Base-by-base conservation (phyloP, 1,284 basidiomycete species). In the Lentinula novae-zelandiae region DNA sequence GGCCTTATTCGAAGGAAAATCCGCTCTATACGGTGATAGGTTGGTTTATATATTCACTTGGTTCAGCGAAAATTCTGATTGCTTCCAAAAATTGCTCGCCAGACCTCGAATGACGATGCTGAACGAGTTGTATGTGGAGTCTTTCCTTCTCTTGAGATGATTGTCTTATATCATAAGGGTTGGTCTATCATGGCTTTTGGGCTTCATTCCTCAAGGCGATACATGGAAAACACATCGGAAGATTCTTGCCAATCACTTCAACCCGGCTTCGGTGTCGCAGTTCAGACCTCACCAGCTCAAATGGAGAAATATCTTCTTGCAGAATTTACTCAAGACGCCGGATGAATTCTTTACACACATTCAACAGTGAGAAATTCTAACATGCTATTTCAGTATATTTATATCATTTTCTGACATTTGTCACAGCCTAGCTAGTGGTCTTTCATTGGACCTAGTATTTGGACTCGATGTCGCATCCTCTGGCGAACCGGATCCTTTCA, bases 131-230 rank as follows among this genome's bases (percentile, higher is more conserved):
- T 67, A 65, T 51, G 56, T 46, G 17, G 38, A 39, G 6, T 38
- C 36, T 10, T 34, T 34, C 13, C n/a, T 22, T 10, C 2, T 22
- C 17, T 20, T 8, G 7, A 44, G 13, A 22, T 39, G 13, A 8
- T 27, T 5, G 8, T 42, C 3, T 20, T 46, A 9, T 46, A 8
- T 22, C n/a, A 38, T 1, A 46, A 78, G 77, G 9, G 71, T 78
- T 65, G 76, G 75, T 0, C 73, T 74, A 63, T 68, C 72, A 17
- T 78, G 73, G 74, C 73, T 72, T 51, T 72, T 78, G 40, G 73
- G 67, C 0, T 74, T 77, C 54, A 77, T 77, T 72, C 71, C 69
- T 1, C 75, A 78, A 36, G 73, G 71, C 62, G 70, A 75, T 5
- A 64, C 66, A 27, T 79, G 78, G 78, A 71, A 66, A 34, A 69